Evolutionary conservation across 805 yeast genomes (phyloP), one percentile per base, ranked within the genome.

Genomic region (Starmerella floricola): DNA sequence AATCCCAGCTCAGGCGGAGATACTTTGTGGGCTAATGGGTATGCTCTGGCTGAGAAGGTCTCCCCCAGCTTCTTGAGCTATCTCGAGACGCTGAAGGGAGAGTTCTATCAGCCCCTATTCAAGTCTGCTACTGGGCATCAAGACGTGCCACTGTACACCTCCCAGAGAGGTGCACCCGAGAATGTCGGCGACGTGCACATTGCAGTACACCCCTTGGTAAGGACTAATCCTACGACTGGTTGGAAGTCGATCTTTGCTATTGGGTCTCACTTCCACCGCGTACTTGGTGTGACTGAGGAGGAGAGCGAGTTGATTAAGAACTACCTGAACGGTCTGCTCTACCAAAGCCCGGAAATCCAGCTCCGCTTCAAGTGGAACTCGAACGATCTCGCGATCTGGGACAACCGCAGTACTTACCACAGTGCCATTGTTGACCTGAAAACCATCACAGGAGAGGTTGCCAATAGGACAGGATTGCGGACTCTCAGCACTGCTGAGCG

Each of bases 191-290:
- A 37, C 18, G 34, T 19, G 12, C 48, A 50, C 18, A 72, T 66
- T 47, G 66, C 76, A 55, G 67, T 64, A 45, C 82, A 76, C 58
- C 80, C 79, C 2, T 49, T 76, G 20, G 68, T 76, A 28, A 68
- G 80, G 61, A 73, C 79, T 31, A 77, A 77, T 51, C 81, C 82
- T 8, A 77, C 69, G 12, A 75, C 80, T 23, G 79, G 79, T 34
- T 67, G 74, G 72, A 76, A 76, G 58, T 62, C 76, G 1, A 59
- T 76, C 48, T 75, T 62, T 46, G 72, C 74, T 33, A 73, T 74
- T 58, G 65, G 74, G 36, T 60, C 64, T 17, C 65, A 66, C 67
- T 73, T 77, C 12, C 62, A 55, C 34, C 63, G 72, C 45, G 74
- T 74, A 44, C 66, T 68, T 8, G 79, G 77, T 0, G 62, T 74